phyloP scores from a whole-genome alignment of 2,329 filamentous ascomycete genomes.

The Mollisia scopiformis region DNA sequence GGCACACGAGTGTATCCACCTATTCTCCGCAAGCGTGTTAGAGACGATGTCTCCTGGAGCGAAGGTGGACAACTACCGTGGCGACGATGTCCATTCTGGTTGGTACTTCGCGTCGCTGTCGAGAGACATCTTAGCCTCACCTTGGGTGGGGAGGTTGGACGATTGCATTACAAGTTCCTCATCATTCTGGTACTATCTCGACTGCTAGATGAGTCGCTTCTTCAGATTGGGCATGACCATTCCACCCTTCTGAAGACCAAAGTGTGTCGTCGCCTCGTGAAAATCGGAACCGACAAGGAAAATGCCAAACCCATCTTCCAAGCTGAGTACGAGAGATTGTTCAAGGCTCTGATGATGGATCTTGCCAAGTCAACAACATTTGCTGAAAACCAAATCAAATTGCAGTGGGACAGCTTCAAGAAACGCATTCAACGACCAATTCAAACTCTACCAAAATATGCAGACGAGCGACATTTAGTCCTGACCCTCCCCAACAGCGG shows the following conservation, averaged over 20 bases:
- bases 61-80: slow-evolving; percentile 57
- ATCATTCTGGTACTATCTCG: slow-evolving; percentile 50
- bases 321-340: slow-evolving; percentile 34
- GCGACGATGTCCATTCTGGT: slow-evolving; percentile 65
- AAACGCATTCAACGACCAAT: slow-evolving; percentile 41
- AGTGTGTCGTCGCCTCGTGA: slow-evolving; percentile 58
- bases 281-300: slow-evolving; percentile 58
- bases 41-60: slow-evolving; percentile 57
- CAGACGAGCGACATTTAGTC: slow-evolving; percentile 34
- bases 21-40: slow-evolving; percentile 57
- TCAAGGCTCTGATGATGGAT: slow-evolving; percentile 31
- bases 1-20: slow-evolving; percentile 44
- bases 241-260: slow-evolving; percentile 51
- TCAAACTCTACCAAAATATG: slow-evolving; percentile 43
- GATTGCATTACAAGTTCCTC: slow-evolving; percentile 59
- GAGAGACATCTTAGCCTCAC: slow-evolving; percentile 51
- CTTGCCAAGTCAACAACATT: slow-evolving; percentile 36
- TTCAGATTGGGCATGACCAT: slow-evolving; percentile 39
- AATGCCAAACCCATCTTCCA: slow-evolving; percentile 37
- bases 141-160: slow-evolving; percentile 45
- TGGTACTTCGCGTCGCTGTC: slow-evolving; percentile 61
- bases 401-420: slow-evolving; percentile 46
- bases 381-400: slow-evolving; percentile 36
- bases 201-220: slow-evolving; percentile 46
- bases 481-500: slow-evolving; percentile 47